Conservation (phyloP, 1,139 yeast genomes). For the Sugiyamaella grinbergsii region DNA sequence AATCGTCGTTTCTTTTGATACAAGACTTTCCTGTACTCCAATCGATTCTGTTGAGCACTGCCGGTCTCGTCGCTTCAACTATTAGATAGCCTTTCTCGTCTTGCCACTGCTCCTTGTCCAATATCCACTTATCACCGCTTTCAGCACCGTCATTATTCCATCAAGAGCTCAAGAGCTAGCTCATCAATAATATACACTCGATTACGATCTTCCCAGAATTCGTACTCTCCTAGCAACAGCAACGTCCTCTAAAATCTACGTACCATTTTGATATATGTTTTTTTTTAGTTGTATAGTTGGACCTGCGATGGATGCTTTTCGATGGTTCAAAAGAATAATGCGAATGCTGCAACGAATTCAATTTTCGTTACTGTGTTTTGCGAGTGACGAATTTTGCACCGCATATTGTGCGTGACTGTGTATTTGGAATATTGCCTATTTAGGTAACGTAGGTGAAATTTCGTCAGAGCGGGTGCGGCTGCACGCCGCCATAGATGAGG, state of each 20-base stretch:
- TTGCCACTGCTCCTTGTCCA: no score
- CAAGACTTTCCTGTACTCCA: no score
- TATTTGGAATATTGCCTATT: constrained; percentile 1
- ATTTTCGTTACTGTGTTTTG: constrained; percentile 8
- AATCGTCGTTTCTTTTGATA: no score
- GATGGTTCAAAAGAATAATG: constrained; percentile 10
- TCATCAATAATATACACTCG: no score
- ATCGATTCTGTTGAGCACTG: no score
- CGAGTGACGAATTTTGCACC: constrained; percentile 8
- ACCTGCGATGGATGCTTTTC: constrained; percentile 19
- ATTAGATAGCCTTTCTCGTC: background rate
- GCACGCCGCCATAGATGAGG: background rate
- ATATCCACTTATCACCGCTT: no score
- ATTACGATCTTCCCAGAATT: background rate
- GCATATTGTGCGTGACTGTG: constrained; percentile 6
- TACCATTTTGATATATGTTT: constrained; percentile 18
- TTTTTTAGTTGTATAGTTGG: constrained; percentile 14
- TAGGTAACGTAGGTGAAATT: no score
- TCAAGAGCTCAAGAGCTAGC: no score
- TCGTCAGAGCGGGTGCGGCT: no score
- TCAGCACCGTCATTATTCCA: no score
- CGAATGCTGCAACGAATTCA: constrained; percentile 13
- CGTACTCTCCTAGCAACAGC: background rate
- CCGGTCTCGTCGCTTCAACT: no score
- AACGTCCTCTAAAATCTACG: background rate